These are phyloP conservation scores for Malus fusca DNA, from an alignment of 306 rosid genomes.

Conservation along the genomic window DNA sequence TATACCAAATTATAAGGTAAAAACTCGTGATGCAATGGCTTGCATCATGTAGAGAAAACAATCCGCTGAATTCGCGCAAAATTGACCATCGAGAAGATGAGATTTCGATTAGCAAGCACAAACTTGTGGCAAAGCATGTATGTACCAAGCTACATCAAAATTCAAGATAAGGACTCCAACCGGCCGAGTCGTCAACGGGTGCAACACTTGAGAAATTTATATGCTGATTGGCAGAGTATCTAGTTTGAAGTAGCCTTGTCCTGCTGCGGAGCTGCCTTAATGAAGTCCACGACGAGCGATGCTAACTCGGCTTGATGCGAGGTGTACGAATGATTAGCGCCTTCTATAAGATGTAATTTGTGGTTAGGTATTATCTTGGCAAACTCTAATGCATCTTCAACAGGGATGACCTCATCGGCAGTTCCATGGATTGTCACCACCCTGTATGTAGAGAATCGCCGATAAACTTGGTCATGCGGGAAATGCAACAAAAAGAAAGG, in stretches of 20 bases:
- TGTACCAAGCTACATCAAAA: not conserved
- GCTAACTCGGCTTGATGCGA: constrained; percentile 43
- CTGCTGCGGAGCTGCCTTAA: constrained; percentile 38
- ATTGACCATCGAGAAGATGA: too few species aligned
- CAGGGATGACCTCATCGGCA: constrained; percentile 40
- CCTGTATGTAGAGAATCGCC: constrained; percentile 31
- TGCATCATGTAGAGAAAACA: not conserved
- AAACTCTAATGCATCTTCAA: constrained; percentile 55
- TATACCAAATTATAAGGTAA: too few species aligned
- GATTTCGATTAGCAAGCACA: too few species aligned
- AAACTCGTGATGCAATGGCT: not conserved
- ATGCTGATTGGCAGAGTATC: not conserved
- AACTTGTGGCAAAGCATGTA: not conserved
- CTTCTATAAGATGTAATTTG: constrained; percentile 49
- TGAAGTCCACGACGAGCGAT: constrained; percentile 33
- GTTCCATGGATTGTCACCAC: constrained; percentile 67
- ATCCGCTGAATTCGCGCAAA: too few species aligned
- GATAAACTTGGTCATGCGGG: not conserved
- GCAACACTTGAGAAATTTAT: too few species aligned
- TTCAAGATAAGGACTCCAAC: not conserved
- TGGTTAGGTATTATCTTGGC: constrained; percentile 70
- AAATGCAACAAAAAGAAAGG: not conserved
- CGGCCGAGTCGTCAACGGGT: too few species aligned
- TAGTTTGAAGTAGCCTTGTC: constrained; percentile 23
- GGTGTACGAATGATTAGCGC: constrained; percentile 59